Base-by-base conservation (phyloP, 306 rosid species). In the Cucurbita ficifolia region DNA sequence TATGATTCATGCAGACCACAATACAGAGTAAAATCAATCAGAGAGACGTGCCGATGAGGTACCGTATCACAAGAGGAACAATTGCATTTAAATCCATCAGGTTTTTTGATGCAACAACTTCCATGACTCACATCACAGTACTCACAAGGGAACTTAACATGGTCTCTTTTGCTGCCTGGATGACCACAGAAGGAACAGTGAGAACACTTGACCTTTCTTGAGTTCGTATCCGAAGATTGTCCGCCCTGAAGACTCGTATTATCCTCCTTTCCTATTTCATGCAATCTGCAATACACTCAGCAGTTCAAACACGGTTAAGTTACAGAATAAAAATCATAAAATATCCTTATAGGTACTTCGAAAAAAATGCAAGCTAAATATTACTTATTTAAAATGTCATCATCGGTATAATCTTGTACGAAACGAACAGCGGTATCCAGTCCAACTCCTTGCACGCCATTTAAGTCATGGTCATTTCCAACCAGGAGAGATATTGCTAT, bases 181-280 rank as follows among this genome's bases (percentile, higher is more conserved):
- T 91, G 95, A 79, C 97, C 99, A 81, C 97, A 91, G 82, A 91
- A 86, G 75, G 95, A 85, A 80, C 97, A 94, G 75, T 91, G 97
- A 83, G 85, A 75, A 81, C 73, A 72, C 80, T 85, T 94, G 62
- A 36, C 79, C 82, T 74, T 83, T 22, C 68, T 79, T 42, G 82
- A 82, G 72, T 71, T 89, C 60, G 54, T 80, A 35, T 75, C 86
- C 49, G 50, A 75, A 77, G 83, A 76, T 38, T 79, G 76, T 60
- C 76, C 48, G 71, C 78, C 56, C 19, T 42, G 83, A 78, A 84
- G 87, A 60, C 50, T 64, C 46, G 82, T 75, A 81, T 60, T 65
- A 63, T 79, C 79, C 33, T 86, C 86, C 21, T 82, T 87, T 76
- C 95, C 95, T 70, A 94, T 89, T 79, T 85, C 92, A 55, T 72